These are phyloP conservation scores for Circinella minor DNA, from an alignment of 371 early-diverging fungal species.

Conservation along the genomic window DNA sequence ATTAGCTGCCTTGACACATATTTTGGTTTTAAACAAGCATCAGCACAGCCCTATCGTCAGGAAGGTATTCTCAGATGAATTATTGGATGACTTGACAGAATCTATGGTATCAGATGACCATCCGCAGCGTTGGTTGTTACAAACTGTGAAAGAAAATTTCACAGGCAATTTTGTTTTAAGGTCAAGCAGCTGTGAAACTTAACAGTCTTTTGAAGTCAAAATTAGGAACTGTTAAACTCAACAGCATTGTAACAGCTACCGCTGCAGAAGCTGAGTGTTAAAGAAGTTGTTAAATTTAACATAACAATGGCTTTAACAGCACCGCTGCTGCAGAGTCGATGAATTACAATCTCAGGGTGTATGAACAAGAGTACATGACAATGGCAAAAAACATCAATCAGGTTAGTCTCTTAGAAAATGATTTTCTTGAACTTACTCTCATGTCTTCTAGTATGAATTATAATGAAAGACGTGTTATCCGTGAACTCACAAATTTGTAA, in stretches of 20 bases:
- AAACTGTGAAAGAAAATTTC: too few species aligned
- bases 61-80: conserved; percentile 21
- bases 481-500: conserved; percentile 16
- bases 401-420: conserved; percentile 16
- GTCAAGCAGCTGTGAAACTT: too few species aligned
- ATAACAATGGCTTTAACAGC: too few species aligned
- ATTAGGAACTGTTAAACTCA: too few species aligned
- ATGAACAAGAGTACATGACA: conserved; percentile 13
- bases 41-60: conserved; percentile 32
- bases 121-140: too few species aligned
- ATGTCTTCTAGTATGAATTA: conserved; percentile 24
- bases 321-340: conserved; percentile 12
- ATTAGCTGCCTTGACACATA: conserved; percentile 29
- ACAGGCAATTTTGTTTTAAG: too few species aligned
- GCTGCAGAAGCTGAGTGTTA: too few species aligned
- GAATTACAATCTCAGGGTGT: conserved; percentile 18
- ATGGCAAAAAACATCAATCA: conserved; percentile 16
- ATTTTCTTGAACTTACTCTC: conserved; percentile 18
- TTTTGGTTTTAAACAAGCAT: conserved; percentile 22
- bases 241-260: too few species aligned
- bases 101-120: conserved; percentile 2
- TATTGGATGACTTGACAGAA: conserved; percentile 25
- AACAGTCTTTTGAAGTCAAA: too few species aligned
- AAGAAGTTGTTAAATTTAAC: too few species aligned
- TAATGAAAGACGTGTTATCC: conserved; percentile 17